Conservation (phyloP, 352 stramenopile species). For the Phytopythium chamaehyphon region DNA sequence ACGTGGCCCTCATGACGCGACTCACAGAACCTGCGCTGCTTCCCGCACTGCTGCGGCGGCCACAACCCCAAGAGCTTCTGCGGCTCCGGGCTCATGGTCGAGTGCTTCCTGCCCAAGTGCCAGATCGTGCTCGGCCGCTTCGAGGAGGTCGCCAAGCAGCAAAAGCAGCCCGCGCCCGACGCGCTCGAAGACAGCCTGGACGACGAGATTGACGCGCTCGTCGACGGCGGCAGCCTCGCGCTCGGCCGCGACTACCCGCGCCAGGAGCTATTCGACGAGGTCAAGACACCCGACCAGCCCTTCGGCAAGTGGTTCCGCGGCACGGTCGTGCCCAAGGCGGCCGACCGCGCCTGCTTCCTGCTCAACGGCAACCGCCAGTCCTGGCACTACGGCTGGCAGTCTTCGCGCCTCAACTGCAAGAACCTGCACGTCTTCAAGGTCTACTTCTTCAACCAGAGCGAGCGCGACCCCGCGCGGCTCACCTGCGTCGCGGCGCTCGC, state of each 20-base stretch:
- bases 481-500: constrained; percentile 49
- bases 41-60: constrained; percentile 78
- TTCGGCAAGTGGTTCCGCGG: constrained; percentile 75
- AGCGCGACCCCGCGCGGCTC: constrained; percentile 22
- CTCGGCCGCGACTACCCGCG: constrained; percentile 48
- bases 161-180: constrained; percentile 14
- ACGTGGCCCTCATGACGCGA: neutral
- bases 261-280: constrained; percentile 60
- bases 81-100: constrained; percentile 70
- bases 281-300: constrained; percentile 76
- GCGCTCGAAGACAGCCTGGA: constrained; percentile 5
- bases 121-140: constrained; percentile 68
- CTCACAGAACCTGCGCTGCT: constrained; percentile 66
- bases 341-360: constrained; percentile 44
- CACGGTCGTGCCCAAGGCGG: constrained; percentile 30
- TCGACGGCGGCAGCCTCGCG: constrained; percentile 20
- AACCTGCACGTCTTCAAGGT: constrained; percentile 81
- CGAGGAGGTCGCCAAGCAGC: constrained; percentile 59
- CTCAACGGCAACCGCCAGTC: constrained; percentile 84
- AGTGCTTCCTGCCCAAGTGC: constrained; percentile 51
- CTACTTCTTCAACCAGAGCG: constrained; percentile 49
- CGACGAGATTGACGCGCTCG: constrained; percentile 19
- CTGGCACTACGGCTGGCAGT: constrained; percentile 86
- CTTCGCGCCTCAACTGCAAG: constrained; percentile 80
- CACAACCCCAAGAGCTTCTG: constrained; percentile 87